phyloP scores from a whole-genome alignment of 768 basidiomycete species.

The Amanita inopinata region DNA sequence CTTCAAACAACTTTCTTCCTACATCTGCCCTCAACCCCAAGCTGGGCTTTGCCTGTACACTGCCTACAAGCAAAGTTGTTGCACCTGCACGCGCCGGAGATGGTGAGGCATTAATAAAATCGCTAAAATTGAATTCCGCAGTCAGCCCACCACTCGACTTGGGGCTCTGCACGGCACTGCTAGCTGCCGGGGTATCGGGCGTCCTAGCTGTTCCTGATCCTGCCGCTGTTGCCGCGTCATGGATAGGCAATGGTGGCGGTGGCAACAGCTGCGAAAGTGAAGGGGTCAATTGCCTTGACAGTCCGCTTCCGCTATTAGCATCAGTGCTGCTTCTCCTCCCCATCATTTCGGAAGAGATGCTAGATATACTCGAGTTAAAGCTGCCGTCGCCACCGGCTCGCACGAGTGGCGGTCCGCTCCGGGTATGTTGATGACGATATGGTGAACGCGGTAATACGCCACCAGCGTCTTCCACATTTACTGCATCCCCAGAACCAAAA shows the following conservation, averaged over 20 bases:
- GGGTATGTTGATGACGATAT: constrained; percentile 8
- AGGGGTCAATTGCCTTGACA: constrained; percentile 2
- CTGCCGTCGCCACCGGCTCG: constrained; percentile 26
- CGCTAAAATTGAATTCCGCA: constrained; percentile 53
- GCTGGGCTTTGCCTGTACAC: constrained; percentile 20
- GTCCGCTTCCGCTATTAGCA: constrained; percentile 2
- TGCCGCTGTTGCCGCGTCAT: constrained; percentile 13
- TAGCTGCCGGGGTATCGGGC: constrained; percentile 14
- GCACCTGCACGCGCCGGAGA: constrained; percentile 35
- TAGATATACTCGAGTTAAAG: constrained; percentile 30
- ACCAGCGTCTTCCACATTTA: constrained; percentile 8
- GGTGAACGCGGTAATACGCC: constrained; percentile 7
- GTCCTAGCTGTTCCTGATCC: constrained; percentile 2
- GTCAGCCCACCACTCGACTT: constrained; percentile 23
- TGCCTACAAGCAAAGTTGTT: constrained; percentile 3
- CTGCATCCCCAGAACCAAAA: constrained; percentile 6
- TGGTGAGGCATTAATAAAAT: constrained; percentile 67
- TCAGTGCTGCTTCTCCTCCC: constrained; percentile 10
- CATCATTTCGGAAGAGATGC: constrained; percentile 25
- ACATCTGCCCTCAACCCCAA: constrained; percentile 51
- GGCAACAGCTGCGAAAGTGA: constrained; percentile 21
- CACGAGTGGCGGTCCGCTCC: constrained; percentile 10
- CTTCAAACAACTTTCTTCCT: constrained; percentile 62
- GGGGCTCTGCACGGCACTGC: constrained; percentile 18
- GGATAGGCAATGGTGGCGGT: constrained; percentile 21